These are phyloP conservation scores for Diplodia corticola DNA, from an alignment of 2,329 filamentous ascomycete genomes.

Conservation along the genomic window DNA sequence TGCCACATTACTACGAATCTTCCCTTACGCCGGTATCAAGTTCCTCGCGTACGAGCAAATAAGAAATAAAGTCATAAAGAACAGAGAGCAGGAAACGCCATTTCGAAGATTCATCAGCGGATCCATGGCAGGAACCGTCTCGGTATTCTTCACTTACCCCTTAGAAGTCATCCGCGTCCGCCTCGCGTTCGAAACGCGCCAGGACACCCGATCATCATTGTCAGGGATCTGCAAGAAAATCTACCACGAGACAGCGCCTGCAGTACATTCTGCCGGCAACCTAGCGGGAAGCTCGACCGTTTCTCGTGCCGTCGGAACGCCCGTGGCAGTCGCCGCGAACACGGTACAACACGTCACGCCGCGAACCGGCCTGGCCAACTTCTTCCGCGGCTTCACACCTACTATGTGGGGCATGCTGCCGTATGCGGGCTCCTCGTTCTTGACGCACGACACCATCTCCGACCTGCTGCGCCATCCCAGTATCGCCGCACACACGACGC, in stretches of 20 bases:
- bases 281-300: conserved; percentile 35
- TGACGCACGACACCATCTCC: conserved; percentile 88
- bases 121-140: conserved; percentile 77
- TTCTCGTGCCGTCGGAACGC: conserved; percentile 44
- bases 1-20: conserved; percentile 89
- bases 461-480: conserved; percentile 73
- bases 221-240: conserved; percentile 80
- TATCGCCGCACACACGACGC: conserved; percentile 71
- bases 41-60: conserved; percentile 98
- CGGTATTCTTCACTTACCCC: conserved; percentile 95
- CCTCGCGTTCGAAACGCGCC: conserved; percentile 89
- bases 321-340: conserved; percentile 40
- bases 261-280: conserved; percentile 27
- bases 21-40: conserved; percentile 96
- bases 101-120: conserved; percentile 73
- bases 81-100: conserved; percentile 73
- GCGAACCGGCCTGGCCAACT: conserved; percentile 75
- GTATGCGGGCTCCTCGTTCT: conserved; percentile 92
- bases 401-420: conserved; percentile 94
- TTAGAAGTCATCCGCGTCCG: conserved; percentile 91
- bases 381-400: conserved; percentile 90
- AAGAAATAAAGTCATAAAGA: conserved; percentile 72
- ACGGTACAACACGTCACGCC: conserved; percentile 58
- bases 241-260: conserved; percentile 66
- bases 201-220: conserved; percentile 68